These are phyloP conservation scores for Rhytidhysteron rufulum DNA, from an alignment of 2,329 filamentous ascomycete species.

Conservation along the genomic window DNA sequence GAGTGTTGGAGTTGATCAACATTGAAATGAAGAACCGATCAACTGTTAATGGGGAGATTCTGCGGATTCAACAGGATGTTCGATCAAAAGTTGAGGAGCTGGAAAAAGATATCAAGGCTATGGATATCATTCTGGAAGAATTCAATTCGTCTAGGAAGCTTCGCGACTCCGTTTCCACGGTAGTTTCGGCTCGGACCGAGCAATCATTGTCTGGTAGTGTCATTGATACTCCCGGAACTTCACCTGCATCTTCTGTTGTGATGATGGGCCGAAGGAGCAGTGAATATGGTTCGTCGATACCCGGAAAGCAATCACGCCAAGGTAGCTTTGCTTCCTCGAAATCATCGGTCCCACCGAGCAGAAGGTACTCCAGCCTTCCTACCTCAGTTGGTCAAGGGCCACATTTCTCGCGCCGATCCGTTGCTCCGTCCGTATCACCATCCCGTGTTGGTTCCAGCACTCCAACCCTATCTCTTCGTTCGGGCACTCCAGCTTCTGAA, in stretches of 20 bases:
- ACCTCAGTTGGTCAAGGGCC: conserved; percentile 14
- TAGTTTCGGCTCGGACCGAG: conserved; percentile 69
- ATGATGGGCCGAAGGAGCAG: conserved; percentile 50
- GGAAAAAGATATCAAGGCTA: conserved; percentile 71
- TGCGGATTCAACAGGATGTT: conserved; percentile 81
- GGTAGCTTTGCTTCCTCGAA: conserved; percentile 43
- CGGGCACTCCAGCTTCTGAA: conserved; percentile 24
- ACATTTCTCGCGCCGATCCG: conserved; percentile 20
- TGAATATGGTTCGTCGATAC: conserved; percentile 44
- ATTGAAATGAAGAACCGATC: conserved; percentile 93
- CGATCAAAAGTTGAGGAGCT: conserved; percentile 75
- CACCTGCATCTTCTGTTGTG: conserved; percentile 64
- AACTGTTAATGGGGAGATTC: conserved; percentile 92
- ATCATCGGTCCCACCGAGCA: conserved; percentile 37
- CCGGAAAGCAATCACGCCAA: conserved; percentile 46
- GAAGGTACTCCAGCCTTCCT: conserved; percentile 49
- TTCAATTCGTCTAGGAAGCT: conserved; percentile 66
- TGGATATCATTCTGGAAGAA: conserved; percentile 73
- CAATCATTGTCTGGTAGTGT: conserved; percentile 67
- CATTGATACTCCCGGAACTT: conserved; percentile 58
- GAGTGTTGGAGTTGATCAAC: conserved; percentile 87
- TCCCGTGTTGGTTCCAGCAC: conserved; percentile 24
- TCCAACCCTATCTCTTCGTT: conserved; percentile 18
- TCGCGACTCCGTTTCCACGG: conserved; percentile 88
- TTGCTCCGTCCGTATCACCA: conserved; percentile 16